Conservation (phyloP, 495 filamentous ascomycete genomes). For the Sphaerosporella brunnea region DNA sequence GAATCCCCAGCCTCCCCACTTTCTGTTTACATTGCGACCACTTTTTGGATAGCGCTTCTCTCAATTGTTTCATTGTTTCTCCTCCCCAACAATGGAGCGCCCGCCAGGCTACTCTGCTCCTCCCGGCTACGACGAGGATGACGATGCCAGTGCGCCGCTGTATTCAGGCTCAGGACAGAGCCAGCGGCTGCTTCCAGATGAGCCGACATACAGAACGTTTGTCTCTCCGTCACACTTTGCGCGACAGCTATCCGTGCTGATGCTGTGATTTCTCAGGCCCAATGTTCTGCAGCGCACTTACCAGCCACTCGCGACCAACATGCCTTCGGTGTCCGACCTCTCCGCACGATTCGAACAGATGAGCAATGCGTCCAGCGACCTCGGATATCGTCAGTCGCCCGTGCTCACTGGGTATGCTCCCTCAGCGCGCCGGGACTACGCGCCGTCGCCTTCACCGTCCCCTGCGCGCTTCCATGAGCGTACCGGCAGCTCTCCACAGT, state of each 20-base stretch:
- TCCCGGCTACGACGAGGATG: slow-evolving; percentile 18
- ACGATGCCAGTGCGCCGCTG: slow-evolving; percentile 7
- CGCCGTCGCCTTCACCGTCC: slow-evolving; percentile 6
- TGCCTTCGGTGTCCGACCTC: slow-evolving; percentile 7
- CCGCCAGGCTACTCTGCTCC: slow-evolving; percentile 13
- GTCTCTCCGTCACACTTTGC: background rate
- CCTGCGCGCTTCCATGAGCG: slow-evolving; percentile 12
- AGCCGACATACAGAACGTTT: slow-evolving; percentile 14
- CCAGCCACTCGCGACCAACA: slow-evolving; percentile 13
- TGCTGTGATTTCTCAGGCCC: slow-evolving; percentile 7
- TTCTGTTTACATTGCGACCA: background rate
- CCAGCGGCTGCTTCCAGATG: slow-evolving; percentile 21
- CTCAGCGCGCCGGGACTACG: slow-evolving; percentile 12
- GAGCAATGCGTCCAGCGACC: background rate
- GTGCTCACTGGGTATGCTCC: slow-evolving; percentile 11
- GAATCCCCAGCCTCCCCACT: too few species aligned
- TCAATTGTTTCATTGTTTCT: background rate
- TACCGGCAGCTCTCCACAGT: background rate
- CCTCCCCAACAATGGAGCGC: slow-evolving; percentile 4
- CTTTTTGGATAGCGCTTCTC: background rate
- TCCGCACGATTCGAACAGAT: background rate
- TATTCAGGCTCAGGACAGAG: slow-evolving; percentile 11
- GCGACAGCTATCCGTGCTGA: background rate
- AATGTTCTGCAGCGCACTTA: slow-evolving; percentile 21
- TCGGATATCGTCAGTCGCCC: slow-evolving; percentile 5